Conservation (phyloP, 2,329 filamentous ascomycete species). For the Knufia fluminis region DNA sequence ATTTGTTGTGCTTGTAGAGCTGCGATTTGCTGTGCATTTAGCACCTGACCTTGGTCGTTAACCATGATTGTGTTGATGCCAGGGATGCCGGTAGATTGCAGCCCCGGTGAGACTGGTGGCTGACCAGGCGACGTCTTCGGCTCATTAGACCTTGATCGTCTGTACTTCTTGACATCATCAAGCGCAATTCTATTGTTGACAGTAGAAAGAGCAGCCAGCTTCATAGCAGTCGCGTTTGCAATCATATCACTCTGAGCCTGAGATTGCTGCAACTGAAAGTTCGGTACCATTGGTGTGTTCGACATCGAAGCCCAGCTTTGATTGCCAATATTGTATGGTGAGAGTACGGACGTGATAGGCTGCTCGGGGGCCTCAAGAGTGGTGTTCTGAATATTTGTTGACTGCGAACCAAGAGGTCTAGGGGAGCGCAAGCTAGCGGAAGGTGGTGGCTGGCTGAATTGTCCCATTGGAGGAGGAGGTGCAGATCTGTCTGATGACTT, state of each 20-base stretch:
- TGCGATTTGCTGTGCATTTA: slow-evolving; percentile 76
- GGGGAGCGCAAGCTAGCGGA: slow-evolving; percentile 73
- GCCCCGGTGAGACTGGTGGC: slow-evolving; percentile 56
- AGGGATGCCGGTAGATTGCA: slow-evolving; percentile 54
- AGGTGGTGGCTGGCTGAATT: slow-evolving; percentile 76
- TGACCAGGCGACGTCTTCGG: slow-evolving; percentile 47
- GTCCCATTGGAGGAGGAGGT: slow-evolving; percentile 61
- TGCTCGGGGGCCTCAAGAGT: slow-evolving; percentile 67
- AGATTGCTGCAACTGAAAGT: slow-evolving; percentile 56
- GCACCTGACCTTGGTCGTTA: slow-evolving; percentile 80
- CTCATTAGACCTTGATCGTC: slow-evolving; percentile 78
- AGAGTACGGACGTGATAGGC: slow-evolving; percentile 72
- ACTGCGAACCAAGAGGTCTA: slow-evolving; percentile 53
- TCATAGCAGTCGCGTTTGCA: slow-evolving; percentile 97
- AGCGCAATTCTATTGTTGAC: slow-evolving; percentile 97
- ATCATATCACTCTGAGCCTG: slow-evolving; percentile 89
- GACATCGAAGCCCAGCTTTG: slow-evolving; percentile 98
- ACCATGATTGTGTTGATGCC: slow-evolving; percentile 83
- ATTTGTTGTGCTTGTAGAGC: slow-evolving; percentile 63
- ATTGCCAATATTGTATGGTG: slow-evolving; percentile 65
- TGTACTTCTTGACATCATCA: slow-evolving; percentile 94
- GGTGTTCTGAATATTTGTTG: slow-evolving; percentile 70
- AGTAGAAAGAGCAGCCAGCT: slow-evolving; percentile 88
- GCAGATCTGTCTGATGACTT: slow-evolving; percentile 68
- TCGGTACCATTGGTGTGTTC: slow-evolving; percentile 90